Evolutionary conservation across 768 basidiomycete species (phyloP).

Genomic region (Auriscalpium vulgare): DNA sequence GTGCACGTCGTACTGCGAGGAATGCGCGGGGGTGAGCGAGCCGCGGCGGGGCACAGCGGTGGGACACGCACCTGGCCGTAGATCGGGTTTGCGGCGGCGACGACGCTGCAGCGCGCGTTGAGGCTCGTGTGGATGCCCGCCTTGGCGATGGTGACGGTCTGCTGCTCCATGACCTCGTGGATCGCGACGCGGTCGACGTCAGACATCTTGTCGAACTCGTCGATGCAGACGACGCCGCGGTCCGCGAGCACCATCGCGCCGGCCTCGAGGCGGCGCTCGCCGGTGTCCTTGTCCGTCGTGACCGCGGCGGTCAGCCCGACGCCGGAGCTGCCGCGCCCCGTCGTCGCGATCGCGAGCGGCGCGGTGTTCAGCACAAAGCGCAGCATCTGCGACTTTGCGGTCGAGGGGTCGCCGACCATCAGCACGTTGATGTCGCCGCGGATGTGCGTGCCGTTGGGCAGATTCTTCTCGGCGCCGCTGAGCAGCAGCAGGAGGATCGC

Average conservation of each 20-base stretch:
- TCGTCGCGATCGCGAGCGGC: slow-evolving; percentile 95
- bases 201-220: slow-evolving; percentile 99
- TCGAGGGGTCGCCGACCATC: slow-evolving; percentile 99
- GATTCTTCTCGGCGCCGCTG: slow-evolving; percentile 95
- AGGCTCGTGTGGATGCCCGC: slow-evolving; percentile 98
- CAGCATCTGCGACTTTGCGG: slow-evolving; percentile 93
- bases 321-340: slow-evolving; percentile 95
- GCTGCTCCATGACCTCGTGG: slow-evolving; percentile 99
- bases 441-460: slow-evolving; percentile 95
- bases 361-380: slow-evolving; percentile 95
- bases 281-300: slow-evolving; percentile 96
- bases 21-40: no score
- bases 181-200: slow-evolving; percentile 98
- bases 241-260: slow-evolving; percentile 99
- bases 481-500: slow-evolving; percentile 89
- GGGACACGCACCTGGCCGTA: slow-evolving; percentile 92
- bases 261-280: slow-evolving; percentile 92
- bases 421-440: slow-evolving; percentile 98
- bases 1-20: neutral
- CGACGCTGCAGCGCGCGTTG: slow-evolving; percentile 95
- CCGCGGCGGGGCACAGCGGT: no score
- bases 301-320: slow-evolving; percentile 99
- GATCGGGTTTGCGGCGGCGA: slow-evolving; percentile 97
- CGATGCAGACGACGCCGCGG: slow-evolving; percentile 97
- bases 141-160: slow-evolving; percentile 98